Conservation (phyloP, 2,329 filamentous ascomycete genomes). For the Cercospora berteroae region DNA sequence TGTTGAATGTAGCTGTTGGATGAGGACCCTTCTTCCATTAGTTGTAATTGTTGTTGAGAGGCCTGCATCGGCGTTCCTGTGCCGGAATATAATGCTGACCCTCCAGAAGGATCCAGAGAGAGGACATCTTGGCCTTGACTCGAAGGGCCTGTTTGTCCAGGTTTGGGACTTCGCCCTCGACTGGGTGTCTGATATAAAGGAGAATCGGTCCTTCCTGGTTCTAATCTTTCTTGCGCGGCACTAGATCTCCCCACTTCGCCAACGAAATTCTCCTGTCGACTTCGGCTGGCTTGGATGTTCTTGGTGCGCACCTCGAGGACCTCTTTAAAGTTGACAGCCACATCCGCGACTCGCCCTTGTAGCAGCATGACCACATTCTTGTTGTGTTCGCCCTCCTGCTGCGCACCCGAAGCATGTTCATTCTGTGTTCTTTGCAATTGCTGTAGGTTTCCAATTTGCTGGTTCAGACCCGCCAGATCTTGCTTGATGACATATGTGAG, state of each 20-base stretch:
- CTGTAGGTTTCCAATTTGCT: slow-evolving; percentile 83
- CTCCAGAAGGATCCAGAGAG: slow-evolving; percentile 50
- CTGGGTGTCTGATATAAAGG: slow-evolving; percentile 81
- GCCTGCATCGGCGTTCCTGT: slow-evolving; percentile 24
- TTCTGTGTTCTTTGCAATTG: slow-evolving; percentile 68
- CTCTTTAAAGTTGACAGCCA: slow-evolving; percentile 94
- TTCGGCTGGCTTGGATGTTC: slow-evolving; percentile 92
- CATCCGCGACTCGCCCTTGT: slow-evolving; percentile 87
- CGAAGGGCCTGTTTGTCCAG: slow-evolving; percentile 38
- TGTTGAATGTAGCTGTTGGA: slow-evolving; percentile 89
- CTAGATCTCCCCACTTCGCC: slow-evolving; percentile 71
- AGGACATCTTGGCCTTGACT: slow-evolving; percentile 38
- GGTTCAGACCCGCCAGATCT: slow-evolving; percentile 80
- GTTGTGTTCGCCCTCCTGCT: slow-evolving; percentile 93
- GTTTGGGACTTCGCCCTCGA: slow-evolving; percentile 56
- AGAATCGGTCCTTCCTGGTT: slow-evolving; percentile 45
- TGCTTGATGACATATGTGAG: slow-evolving; percentile 98
- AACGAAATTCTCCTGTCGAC: slow-evolving; percentile 94
- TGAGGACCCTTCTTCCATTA: slow-evolving; percentile 89
- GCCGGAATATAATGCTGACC: slow-evolving; percentile 42
- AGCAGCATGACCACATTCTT: slow-evolving; percentile 93
- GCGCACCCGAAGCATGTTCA: slow-evolving; percentile 47
- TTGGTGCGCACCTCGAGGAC: slow-evolving; percentile 94
- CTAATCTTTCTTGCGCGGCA: slow-evolving; percentile 14
- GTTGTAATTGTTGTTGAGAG: slow-evolving; percentile 71